phyloP scores from a whole-genome alignment of 140 eudicot genomes.

The Flaveria floridana region DNA sequence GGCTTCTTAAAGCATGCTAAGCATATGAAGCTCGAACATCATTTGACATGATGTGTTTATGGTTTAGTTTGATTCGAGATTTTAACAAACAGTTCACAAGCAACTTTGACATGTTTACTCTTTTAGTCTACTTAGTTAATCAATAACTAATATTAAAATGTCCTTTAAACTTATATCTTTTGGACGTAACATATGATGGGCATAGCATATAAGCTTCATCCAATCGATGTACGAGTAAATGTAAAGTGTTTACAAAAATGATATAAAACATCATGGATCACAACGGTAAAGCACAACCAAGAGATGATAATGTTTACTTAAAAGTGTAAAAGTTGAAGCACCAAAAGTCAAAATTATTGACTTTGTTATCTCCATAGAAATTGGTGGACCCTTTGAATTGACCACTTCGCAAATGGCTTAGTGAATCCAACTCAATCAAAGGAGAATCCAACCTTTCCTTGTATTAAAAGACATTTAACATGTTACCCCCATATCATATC shows the following conservation, averaged over 20 bases:
- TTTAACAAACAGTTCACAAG: too few species aligned
- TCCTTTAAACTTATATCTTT: too few species aligned
- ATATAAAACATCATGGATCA: not conserved
- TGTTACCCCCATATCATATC: slow-evolving; percentile 21
- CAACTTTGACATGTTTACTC: not conserved
- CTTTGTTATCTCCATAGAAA: slow-evolving; percentile 30
- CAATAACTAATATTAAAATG: not conserved
- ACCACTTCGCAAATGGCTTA: slow-evolving; percentile 22
- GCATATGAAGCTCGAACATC: not conserved
- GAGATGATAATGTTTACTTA: slow-evolving; percentile 19
- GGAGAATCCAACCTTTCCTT: slow-evolving; percentile 33
- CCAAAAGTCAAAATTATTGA: slow-evolving; percentile 28
- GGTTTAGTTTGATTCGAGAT: too few species aligned
- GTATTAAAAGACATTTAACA: slow-evolving; percentile 34
- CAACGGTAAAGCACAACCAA: slow-evolving; percentile 18
- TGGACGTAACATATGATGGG: not conserved
- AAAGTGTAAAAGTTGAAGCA: slow-evolving; percentile 25
- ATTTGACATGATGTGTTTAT: too few species aligned
- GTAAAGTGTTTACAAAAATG: not conserved
- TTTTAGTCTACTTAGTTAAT: not conserved
- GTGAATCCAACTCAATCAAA: slow-evolving; percentile 31
- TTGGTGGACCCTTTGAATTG: slow-evolving; percentile 32
- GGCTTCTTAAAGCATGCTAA: not conserved
- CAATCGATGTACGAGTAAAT: not conserved
- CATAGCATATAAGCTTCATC: not conserved